Conservation (phyloP, 2,329 filamentous ascomycete species). For the Colletotrichum acutatum region DNA sequence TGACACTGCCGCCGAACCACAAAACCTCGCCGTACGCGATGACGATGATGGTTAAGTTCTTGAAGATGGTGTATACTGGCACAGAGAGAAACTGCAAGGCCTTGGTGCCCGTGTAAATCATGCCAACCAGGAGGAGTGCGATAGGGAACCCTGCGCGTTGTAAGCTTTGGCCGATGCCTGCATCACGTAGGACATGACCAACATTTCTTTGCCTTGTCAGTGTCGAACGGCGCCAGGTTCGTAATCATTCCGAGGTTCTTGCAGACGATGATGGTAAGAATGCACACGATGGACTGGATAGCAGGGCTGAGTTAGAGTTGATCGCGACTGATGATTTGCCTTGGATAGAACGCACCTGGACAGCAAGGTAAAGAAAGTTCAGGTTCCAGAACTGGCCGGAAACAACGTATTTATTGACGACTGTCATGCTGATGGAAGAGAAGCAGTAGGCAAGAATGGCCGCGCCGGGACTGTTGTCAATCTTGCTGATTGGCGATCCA, state of each 20-base stretch:
- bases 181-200: constrained; percentile 47
- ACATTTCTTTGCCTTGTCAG: constrained; percentile 94
- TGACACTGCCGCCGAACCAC: constrained; percentile 96
- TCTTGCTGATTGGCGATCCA: constrained; percentile 52
- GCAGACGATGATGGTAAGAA: constrained; percentile 82
- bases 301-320: neutral
- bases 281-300: constrained; percentile 85
- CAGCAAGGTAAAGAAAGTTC: constrained; percentile 92
- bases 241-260: constrained; percentile 86
- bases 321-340: neutral
- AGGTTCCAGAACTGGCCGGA: constrained; percentile 93
- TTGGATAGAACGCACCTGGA: constrained; percentile 77
- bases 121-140: constrained; percentile 93
- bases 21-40: constrained; percentile 98
- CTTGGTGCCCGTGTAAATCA: constrained; percentile 99
- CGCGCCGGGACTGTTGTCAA: constrained; percentile 80
- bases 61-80: constrained; percentile 99
- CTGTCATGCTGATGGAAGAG: constrained; percentile 98
- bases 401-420: constrained; percentile 99
- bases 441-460: constrained; percentile 92
- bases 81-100: constrained; percentile 96
- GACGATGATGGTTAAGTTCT: constrained; percentile 98
- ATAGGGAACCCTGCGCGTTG: constrained; percentile 87
- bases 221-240: constrained; percentile 83
- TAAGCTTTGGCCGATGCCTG: constrained; percentile 34